Evolutionary conservation across 257 asterid species (phyloP), one percentile per base, ranked within the genome.

Genomic region (Nicotiana tomentosiformis): DNA sequence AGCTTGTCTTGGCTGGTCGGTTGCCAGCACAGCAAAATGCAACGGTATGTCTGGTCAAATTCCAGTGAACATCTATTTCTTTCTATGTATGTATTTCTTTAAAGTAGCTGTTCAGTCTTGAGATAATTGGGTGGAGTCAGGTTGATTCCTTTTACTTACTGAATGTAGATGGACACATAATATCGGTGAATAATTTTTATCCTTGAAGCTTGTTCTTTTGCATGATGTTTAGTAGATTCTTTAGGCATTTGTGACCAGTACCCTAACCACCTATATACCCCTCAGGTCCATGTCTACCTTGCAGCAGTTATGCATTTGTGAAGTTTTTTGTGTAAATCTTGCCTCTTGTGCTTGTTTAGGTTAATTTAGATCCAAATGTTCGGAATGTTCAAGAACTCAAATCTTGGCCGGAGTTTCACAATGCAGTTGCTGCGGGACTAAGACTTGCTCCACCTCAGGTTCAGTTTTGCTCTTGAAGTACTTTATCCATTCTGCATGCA

Each of bases 1-100:
- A 96, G 90, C 99, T 96, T 90, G 96, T 94, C 85, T 91, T 96
- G 89, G 98, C 99, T 53, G 98, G 99, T 85, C 95, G 97, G 81
- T 86, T 96, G 87, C 98, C 99, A 66, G 97, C 98, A 16, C 99
- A 96, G 86, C 98, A 96, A 88, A 96, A 96, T 87, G 99, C 99
- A 77, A 91, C 93, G 35, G 99, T 96, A 90, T 87, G 90, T 39
- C 66, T 43, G 5, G 65, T 66, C 30, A 39, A 66, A 65, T 30
- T 82, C 66, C 8, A 18, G 35, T 58, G 68, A 20, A 81, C 80
- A 26, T 74, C 43, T 15, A 12, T 43, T 72, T 43, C 78, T 18
- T 6, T 72, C 37, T 20, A 46, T 12, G 37, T 17, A 57, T 79
- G 60, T 11, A 56, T 35, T 77, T 33, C 77, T 62, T 79, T 79